A percentile compares a stretch with the other conserved stretches of the same genome.
Conservation (phyloP, 495 filamentous ascomycete species). For the Cercophora newfieldiana region DNA sequence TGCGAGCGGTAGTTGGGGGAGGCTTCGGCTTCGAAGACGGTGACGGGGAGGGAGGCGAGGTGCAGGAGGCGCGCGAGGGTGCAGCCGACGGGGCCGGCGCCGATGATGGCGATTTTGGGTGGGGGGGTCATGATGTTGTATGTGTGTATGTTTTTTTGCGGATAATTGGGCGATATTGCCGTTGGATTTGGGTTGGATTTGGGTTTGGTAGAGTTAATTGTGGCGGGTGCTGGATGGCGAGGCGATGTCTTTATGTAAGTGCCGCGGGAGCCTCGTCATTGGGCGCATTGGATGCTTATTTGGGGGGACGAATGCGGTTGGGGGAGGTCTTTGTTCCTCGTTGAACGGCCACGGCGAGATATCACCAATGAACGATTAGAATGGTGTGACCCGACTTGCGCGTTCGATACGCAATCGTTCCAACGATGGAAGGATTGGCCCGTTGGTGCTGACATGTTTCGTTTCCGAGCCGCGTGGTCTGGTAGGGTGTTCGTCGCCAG, state of each 20-base stretch:
- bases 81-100: conserved; percentile 57
- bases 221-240: too few relatives aligned
- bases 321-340: background rate
- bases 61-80: conserved; percentile 56
- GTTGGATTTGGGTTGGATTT: background rate
- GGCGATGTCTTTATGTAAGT: too few relatives aligned
- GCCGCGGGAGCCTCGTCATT: background rate
- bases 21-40: conserved; percentile 51
- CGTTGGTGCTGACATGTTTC: background rate
- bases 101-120: conserved; percentile 56
- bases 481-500: background rate
- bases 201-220: background rate
- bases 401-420: background rate
- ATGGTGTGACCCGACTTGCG: too few relatives aligned
- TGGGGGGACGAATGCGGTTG: background rate
- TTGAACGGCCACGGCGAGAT: background rate
- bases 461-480: background rate
- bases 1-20: conserved; percentile 43
- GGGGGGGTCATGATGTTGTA: conserved; percentile 3
- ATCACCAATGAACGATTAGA: background rate
- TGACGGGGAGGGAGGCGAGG: conserved; percentile 39
- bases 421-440: background rate
- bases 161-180: background rate
- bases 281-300: background rate
- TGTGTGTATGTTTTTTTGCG: background rate